Conservation (phyloP, 2,329 filamentous ascomycete genomes). For the Phialophora macrospora region DNA sequence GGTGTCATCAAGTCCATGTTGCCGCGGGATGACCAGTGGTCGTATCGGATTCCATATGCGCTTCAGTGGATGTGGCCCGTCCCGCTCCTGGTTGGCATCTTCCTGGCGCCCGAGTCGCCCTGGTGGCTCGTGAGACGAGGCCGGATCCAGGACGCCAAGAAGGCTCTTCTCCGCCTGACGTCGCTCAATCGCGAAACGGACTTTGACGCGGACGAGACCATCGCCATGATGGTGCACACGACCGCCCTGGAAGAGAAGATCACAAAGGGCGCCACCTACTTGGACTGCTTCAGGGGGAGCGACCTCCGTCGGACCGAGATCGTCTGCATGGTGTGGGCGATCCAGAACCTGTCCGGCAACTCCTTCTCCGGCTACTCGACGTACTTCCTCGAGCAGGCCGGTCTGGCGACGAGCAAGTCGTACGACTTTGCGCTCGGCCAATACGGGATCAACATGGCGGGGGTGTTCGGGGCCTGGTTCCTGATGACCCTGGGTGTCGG, state of each 20-base stretch:
- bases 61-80: slow-evolving; percentile 60
- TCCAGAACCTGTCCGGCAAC: slow-evolving; percentile 68
- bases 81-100: slow-evolving; percentile 54
- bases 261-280: slow-evolving; percentile 72
- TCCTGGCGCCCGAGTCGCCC: slow-evolving; percentile 57
- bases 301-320: slow-evolving; percentile 80
- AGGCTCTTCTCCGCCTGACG: slow-evolving; percentile 52
- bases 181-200: slow-evolving; percentile 61
- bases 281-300: slow-evolving; percentile 81
- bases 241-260: slow-evolving; percentile 78
- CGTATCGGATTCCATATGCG: slow-evolving; percentile 58
- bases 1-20: slow-evolving; percentile 58
- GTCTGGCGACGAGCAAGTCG: slow-evolving; percentile 45
- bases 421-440: slow-evolving; percentile 50
- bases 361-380: slow-evolving; percentile 68
- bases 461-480: slow-evolving; percentile 80
- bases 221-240: slow-evolving; percentile 92
- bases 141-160: slow-evolving; percentile 54
- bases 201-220: slow-evolving; percentile 80
- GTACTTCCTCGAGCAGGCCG: slow-evolving; percentile 49
- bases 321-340: slow-evolving; percentile 67
- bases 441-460: slow-evolving; percentile 59
- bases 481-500: slow-evolving; percentile 77
- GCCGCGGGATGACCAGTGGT: slow-evolving; percentile 54
- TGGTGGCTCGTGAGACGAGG: slow-evolving; percentile 58